Evolutionary conservation across 1,284 basidiomycete genomes (phyloP), one percentile per base, ranked within the genome.

Genomic region (Melampsora larici-populina): DNA sequence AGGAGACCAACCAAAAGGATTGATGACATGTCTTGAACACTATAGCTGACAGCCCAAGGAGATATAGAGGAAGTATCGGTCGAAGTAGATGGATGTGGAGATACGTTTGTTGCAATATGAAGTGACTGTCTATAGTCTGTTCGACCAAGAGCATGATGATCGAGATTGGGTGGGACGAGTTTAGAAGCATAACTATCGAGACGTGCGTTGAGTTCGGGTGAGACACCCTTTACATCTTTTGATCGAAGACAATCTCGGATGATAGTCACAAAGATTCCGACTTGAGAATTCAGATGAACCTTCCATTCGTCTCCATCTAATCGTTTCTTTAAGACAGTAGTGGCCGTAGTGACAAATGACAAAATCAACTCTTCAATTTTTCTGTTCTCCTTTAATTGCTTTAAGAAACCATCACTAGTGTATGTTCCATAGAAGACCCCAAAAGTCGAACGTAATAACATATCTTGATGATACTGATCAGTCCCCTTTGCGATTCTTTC

Each of bases 361-460:
- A 99, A 87, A 79, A 99, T 96, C 78, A 99, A 89, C 80, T 97
- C 94, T 85, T 99, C 97, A 72, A 98, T 92, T 86, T 96, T 97
- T 66, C 97, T 88, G 82, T 94, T 95, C 84, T 97, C 94, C 84
- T 94, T 93, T 88, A 98, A 90, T 82, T 94, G 92, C 60, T 89
- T 88, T 79, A 91, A 89, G 86, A 95, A 95, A 43, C 86, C 87
- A 68, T 92, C 90, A 79, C 92, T 90, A 82, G 90, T 90, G 84
- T 79, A 81, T 24, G 79, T 81, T 6, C 91, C 91, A 84, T 94
- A 97, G 84, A 96, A 97, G 40, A 91, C 89, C 69, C 91, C 94
- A 87, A 94, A 91, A 0, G 92, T 93, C 66, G 92, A 87, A 58
- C 94, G 89, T 40, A 93, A 90, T 36, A 93, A 87, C 81, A 93